These are phyloP conservation scores for Pythium apleroticum DNA, from an alignment of 352 stramenopile genomes.

Conservation along the genomic window DNA sequence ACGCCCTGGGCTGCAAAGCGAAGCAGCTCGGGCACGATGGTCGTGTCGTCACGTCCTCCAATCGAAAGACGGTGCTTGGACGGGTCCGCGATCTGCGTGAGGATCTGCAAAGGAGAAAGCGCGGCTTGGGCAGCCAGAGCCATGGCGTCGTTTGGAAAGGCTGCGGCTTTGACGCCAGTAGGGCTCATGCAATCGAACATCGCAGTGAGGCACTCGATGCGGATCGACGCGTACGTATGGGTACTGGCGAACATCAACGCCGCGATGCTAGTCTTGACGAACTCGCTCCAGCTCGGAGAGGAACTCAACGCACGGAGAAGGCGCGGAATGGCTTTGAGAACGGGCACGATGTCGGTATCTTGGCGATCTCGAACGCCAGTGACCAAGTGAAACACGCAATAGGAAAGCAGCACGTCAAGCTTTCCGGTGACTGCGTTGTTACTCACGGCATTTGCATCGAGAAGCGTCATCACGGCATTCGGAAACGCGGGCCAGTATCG, in stretches of 20 bases:
- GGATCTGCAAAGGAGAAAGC: slow-evolving; percentile 24
- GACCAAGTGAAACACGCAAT: slow-evolving; percentile 26
- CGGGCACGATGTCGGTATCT: slow-evolving; percentile 23
- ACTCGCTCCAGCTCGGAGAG: slow-evolving; percentile 9
- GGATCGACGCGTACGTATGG: slow-evolving; percentile 18
- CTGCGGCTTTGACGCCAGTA: background rate
- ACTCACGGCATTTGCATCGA: slow-evolving; percentile 17
- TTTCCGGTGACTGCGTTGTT: slow-evolving; percentile 1
- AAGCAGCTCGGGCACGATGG: slow-evolving; percentile 18
- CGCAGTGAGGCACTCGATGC: slow-evolving; percentile 19
- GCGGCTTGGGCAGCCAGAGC: slow-evolving; percentile 17
- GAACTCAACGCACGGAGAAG: slow-evolving; percentile 12
- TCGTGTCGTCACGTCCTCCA: slow-evolving; percentile 18
- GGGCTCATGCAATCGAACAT: slow-evolving; percentile 20
- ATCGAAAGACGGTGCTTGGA: slow-evolving; percentile 22
- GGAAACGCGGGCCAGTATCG: slow-evolving; percentile 60
- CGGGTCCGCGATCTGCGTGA: slow-evolving; percentile 24
- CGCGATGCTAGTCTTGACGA: slow-evolving; percentile 12
- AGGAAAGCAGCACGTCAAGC: slow-evolving; percentile 18
- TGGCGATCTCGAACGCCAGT: slow-evolving; percentile 25
- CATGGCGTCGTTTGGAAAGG: slow-evolving; percentile 5
- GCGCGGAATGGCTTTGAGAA: slow-evolving; percentile 25
- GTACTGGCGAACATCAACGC: slow-evolving; percentile 24
- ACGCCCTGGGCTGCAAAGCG: slow-evolving; percentile 23
- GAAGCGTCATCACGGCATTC: slow-evolving; percentile 37